These are phyloP conservation scores for Penicillium flavigenum DNA, from an alignment of 495 filamentous ascomycete genomes.

Conservation along the genomic window DNA sequence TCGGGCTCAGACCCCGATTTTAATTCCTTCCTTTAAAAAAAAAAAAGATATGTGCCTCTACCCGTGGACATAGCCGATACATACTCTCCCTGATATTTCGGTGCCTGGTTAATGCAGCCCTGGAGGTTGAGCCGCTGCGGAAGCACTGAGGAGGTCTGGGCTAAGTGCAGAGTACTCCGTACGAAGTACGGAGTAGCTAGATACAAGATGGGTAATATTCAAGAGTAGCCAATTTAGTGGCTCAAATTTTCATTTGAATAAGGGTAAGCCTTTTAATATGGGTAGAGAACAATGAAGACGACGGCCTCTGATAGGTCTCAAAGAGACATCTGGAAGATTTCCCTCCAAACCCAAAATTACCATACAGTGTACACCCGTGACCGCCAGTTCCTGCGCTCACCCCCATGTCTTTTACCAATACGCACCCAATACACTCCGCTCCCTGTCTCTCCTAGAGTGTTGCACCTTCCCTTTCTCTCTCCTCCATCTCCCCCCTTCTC, in stretches of 20 bases:
- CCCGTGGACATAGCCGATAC: neutral
- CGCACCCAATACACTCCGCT: slow-evolving; percentile 26
- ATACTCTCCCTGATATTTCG: neutral
- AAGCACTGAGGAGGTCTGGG: slow-evolving; percentile 7
- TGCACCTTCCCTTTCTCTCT: slow-evolving; percentile 26
- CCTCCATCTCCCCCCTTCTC: slow-evolving; percentile 15
- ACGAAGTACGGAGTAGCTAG: neutral
- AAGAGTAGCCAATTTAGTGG: neutral
- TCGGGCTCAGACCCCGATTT: neutral
- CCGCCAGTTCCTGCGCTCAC: slow-evolving; percentile 12
- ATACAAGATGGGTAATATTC: neutral
- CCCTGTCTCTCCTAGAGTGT: slow-evolving; percentile 11
- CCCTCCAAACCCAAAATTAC: neutral
- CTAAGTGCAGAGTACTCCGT: neutral
- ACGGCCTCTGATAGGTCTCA: neutral
- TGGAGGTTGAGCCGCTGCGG: neutral
- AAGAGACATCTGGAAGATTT: slow-evolving; percentile 9
- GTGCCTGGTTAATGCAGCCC: slow-evolving; percentile 3
- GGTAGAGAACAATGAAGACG: slow-evolving; percentile 2
- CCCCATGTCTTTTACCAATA: slow-evolving; percentile 19
- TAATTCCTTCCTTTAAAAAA: neutral
- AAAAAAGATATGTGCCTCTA: neutral
- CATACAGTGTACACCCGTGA: slow-evolving; percentile 15
- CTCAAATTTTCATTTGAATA: neutral
- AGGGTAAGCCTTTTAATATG: neutral